phyloP scores from a whole-genome alignment of 2,329 filamentous ascomycete genomes.

The Talaromyces marneffei region DNA sequence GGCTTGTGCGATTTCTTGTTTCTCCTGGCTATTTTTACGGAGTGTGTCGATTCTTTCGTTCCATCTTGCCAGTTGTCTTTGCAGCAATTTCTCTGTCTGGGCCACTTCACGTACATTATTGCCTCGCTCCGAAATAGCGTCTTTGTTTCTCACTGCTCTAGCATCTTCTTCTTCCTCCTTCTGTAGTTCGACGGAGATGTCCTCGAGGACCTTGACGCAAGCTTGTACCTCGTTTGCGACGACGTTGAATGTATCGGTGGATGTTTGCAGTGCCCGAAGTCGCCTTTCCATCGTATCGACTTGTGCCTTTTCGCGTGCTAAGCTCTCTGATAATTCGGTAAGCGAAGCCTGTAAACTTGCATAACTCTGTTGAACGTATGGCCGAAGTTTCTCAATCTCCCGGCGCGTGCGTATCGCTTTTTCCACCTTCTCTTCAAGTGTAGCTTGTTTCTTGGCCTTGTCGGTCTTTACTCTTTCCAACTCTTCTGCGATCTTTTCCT shows the following conservation, averaged over 20 bases:
- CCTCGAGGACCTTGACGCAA: slow-evolving; percentile 83
- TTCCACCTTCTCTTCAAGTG: slow-evolving; percentile 47
- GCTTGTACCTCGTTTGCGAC: slow-evolving; percentile 79
- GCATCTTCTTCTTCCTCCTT: slow-evolving; percentile 89
- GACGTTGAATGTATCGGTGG: slow-evolving; percentile 78
- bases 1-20: slow-evolving; percentile 72
- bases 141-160: slow-evolving; percentile 72
- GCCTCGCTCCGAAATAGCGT: slow-evolving; percentile 78
- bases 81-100: slow-evolving; percentile 73
- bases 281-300: slow-evolving; percentile 84
- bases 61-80: slow-evolving; percentile 79
- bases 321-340: slow-evolving; percentile 71
- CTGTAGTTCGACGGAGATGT: slow-evolving; percentile 73
- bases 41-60: slow-evolving; percentile 80
- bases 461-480: slow-evolving; percentile 77
- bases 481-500: slow-evolving; percentile 75
- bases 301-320: slow-evolving; percentile 71
- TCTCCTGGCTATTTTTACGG: slow-evolving; percentile 70
- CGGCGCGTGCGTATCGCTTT: slow-evolving; percentile 62
- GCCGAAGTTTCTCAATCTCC: slow-evolving; percentile 81
- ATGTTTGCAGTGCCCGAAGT: slow-evolving; percentile 85
- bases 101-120: slow-evolving; percentile 91
- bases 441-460: slow-evolving; percentile 67
- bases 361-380: slow-evolving; percentile 87
- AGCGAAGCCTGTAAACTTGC: slow-evolving; percentile 75